Evolutionary conservation across 208 protist species (phyloP).

Genomic region (Porcisia hertigi): DNA sequence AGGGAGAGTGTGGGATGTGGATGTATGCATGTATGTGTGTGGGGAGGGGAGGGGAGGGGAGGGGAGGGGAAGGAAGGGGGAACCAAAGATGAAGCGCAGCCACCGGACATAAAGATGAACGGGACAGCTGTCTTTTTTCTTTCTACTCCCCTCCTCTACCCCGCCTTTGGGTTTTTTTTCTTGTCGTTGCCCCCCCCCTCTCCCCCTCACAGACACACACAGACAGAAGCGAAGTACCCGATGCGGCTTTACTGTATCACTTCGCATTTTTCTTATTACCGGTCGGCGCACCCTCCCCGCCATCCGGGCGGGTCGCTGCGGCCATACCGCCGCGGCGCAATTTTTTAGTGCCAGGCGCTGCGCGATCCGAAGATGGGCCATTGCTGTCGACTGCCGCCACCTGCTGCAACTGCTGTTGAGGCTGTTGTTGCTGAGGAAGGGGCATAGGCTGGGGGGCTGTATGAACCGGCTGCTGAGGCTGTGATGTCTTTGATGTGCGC

Average conservation of each 20-base stretch:
- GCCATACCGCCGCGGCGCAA: slow-evolving; percentile 55
- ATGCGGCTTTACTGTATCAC: neutral
- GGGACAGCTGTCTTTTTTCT: neutral
- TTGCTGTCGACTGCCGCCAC: slow-evolving; percentile 49
- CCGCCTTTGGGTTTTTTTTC: neutral
- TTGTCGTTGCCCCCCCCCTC: neutral
- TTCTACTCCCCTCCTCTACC: neutral
- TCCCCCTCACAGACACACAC: neutral
- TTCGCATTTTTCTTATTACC: slow-evolving; percentile 24
- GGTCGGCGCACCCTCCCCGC: slow-evolving; percentile 15
- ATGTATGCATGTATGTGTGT: neutral
- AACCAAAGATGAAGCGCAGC: no score
- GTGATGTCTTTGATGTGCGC: slow-evolving; percentile 33
- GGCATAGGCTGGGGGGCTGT: slow-evolving; percentile 24
- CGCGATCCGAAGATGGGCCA: slow-evolving; percentile 36
- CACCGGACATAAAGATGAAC: no score
- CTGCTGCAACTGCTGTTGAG: slow-evolving; percentile 25
- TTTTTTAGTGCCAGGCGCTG: slow-evolving; percentile 29
- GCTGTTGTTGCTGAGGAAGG: slow-evolving; percentile 30
- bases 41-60: neutral
- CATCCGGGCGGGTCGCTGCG: slow-evolving; percentile 24
- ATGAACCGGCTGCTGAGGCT: slow-evolving; percentile 48
- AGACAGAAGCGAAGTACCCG: neutral
- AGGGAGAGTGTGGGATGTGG: neutral
- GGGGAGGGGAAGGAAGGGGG: neutral